Base-by-base conservation (phyloP, 257 asterid genomes). In the Leonotis leonurus region DNA sequence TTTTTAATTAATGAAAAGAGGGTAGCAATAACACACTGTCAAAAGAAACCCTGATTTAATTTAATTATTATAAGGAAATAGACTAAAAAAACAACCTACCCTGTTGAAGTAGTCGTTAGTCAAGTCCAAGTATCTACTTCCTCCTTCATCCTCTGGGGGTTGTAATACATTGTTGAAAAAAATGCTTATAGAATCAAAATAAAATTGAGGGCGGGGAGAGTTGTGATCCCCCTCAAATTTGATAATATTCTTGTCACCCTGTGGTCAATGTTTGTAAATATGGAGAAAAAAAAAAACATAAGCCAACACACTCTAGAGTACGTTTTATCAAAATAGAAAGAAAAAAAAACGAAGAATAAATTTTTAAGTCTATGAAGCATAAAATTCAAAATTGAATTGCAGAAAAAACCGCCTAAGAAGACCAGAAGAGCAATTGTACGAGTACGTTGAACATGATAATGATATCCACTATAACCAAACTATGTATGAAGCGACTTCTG, bases 151-250 rank as follows among this genome's bases (percentile, higher is more conserved):
- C 60, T 75, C 73, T 4, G 98, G 98, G 58, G 98, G 98, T 73
- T 81, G 98, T 76, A 91, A 62, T 45, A 91, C 92, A 49, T 88
- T 91, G 77, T 88, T 91, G 88, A 91, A 88, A 57, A 91, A 91
- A 49, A 91, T 91, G 70, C 96, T 82, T 51, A 91, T 82, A 6
- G 98, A 91, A 75, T 91, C 98, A n/a, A 91, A 91, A 77, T 91
- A 91, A 70, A 88, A 91, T 35, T 91, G 94, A 60, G 98, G 98
- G 16, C 98, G 96, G 8, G 89, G 88, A 70, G 96, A 90, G 75
- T 90, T 90, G 84, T 90, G 98, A 69, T 90, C 96, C 25, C 98
- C 98, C 73, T 90, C 98, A 39, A 90, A 90, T 77, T 82, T 90
- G 68, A 90, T 90, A 46, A 90, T 85, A 75, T 90, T 90, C 81